phyloP scores from a whole-genome alignment of 1,139 yeast genomes.

The Sugiyamaella grinbergsii region DNA sequence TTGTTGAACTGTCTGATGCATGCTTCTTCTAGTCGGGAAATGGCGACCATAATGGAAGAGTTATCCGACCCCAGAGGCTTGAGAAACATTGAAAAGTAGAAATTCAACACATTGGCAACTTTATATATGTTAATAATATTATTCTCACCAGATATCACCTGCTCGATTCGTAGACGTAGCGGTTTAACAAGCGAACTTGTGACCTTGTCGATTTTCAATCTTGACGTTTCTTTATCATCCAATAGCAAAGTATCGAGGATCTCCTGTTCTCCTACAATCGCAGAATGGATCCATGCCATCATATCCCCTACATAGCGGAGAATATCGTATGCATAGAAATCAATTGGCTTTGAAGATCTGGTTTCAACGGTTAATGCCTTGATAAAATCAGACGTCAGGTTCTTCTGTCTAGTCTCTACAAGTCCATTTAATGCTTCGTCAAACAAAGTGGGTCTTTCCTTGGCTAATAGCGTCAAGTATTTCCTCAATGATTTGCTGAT shows the following conservation, averaged over 20 bases:
- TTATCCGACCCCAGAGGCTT: constrained; percentile 41
- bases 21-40: constrained; percentile 35
- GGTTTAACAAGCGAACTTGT: constrained; percentile 56
- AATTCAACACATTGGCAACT: constrained; percentile 61
- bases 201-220: constrained; percentile 47
- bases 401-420: constrained; percentile 39
- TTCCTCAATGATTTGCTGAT: constrained; percentile 34
- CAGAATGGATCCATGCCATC: constrained; percentile 83
- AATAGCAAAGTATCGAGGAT: constrained; percentile 60
- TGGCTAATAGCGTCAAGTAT: constrained; percentile 39
- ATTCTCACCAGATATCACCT: constrained; percentile 65
- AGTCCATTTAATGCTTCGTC: constrained; percentile 41
- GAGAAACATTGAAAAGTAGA: constrained; percentile 69
- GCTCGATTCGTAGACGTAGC: constrained; percentile 58
- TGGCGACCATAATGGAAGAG: constrained; percentile 32
- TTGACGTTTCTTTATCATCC: constrained; percentile 34
- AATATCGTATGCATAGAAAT: constrained; percentile 77
- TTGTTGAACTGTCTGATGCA: constrained; percentile 39
- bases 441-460: constrained; percentile 44
- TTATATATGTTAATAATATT: constrained; percentile 58
- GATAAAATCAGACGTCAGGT: constrained; percentile 48
- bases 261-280: constrained; percentile 89
- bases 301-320: constrained; percentile 82
- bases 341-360: constrained; percentile 52
- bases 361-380: constrained; percentile 56